Base-by-base conservation (phyloP, 495 filamentous ascomycete genomes). In the Articulospora tetracladia region DNA sequence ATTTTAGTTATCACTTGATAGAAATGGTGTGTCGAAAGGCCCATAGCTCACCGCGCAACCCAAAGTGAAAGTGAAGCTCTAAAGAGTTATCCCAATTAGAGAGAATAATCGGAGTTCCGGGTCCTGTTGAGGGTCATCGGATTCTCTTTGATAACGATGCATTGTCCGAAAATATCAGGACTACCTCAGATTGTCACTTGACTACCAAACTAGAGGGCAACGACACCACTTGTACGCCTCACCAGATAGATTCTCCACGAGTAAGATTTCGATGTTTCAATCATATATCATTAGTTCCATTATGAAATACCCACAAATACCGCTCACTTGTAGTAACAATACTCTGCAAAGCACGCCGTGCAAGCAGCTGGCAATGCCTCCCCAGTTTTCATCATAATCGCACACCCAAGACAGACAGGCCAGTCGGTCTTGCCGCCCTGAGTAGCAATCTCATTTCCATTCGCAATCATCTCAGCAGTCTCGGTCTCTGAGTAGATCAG, bases 361-460 rank as follows among this genome's bases (percentile, higher is more conserved):
- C 77, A 79, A 36, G 47, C 68, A 28, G 48, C 57, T 27, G 69
- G 70, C 54, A 71, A 58, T 28, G 6, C 48, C 36, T 28, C 50
- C n/a, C 64, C 75, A 24, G 66, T 70, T 61, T 66, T 70, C 60
- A 71, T 72, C 63, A 73, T 63, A 41, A 79, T 63, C 22, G 70
- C 76, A 67, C 77, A 80, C 23, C 64, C 74, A 49, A 79, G 57
- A 58, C 75, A 80, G 6, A 61, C 66, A 34, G 63, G 62, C 69
- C 72, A 80, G 1, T 59, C 62, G 0, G 3, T 32, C 11, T 64
- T 62, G 2, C 59, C 64, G 0, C 66, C 67, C 54, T 76, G 68
- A 32, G 53, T 76, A 1, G 70, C 70, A 24, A 78, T 68, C 44
- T 65, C 53, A 13, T 59, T 66, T 3, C 76, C 77, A 58, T 79